Base-by-base conservation (phyloP, 495 filamentous ascomycete species). In the Thermothielavioides terrestris region DNA sequence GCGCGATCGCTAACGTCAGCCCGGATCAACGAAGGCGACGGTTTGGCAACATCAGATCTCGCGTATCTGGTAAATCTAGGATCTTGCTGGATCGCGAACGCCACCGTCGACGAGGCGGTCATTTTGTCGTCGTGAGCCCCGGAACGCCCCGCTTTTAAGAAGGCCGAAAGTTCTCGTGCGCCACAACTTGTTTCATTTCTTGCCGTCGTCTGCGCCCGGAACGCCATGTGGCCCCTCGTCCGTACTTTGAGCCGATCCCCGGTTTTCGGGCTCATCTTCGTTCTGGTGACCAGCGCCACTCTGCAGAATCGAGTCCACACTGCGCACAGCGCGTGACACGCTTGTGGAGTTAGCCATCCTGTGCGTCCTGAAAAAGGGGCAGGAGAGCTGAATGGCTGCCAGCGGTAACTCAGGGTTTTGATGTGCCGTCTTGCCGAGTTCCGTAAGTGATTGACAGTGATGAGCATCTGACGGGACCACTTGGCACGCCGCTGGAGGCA, bases 361-460 rank as follows among this genome's bases (percentile, higher is more conserved):
- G 25, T 30, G 26, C 31, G 17, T 26, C 4, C 18, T 27, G 27
- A 36, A 40, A 49, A 42, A 41, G 30, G 47, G 38, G 34, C 14
- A 27, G 15, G 20, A 49, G n/a, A 31, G 36, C 17, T 10, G 35
- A 17, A 20, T n/a, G n/a, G n/a, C n/a, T n/a, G n/a, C n/a, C n/a
- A n/a, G n/a, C n/a, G n/a, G n/a, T n/a, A n/a, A n/a, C n/a, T n/a
- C n/a, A 28, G 17, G 22, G 14, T 25, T 47, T 11, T 25, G n/a
- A n/a, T 11, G 46, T 50, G 53, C 53, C 53, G 53, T 18, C 35
- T 46, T 46, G 40, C 53, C 46, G 52, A 28, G n/a, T 50, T 46
- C 18, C 38, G 28, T 30, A 23, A 49, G 36, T 26, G 52, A 54
- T 54, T 54, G 34, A 30, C 45, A 30, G 25, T 39, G 45, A 48